Base-by-base conservation (phyloP, 805 yeast genomes). In the Jamesozyma piceae region DNA sequence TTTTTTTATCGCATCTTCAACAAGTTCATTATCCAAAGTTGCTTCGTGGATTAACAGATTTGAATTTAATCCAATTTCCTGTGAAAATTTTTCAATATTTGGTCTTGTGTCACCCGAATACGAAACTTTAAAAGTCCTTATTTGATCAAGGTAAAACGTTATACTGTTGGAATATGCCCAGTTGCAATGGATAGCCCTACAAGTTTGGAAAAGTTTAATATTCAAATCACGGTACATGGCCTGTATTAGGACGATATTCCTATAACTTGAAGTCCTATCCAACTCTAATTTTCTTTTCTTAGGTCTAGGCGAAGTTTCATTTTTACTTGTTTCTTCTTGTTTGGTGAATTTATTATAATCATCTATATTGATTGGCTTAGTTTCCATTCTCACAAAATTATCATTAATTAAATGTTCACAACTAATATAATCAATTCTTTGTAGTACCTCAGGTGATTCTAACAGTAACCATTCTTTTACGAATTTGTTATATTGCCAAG, bases 71-170 rank as follows among this genome's bases (percentile, higher is more conserved):
- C 96, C 97, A 41, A 85, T 73, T 2, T 65, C 69, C 2, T 66
- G 53, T 0, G 82, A 75, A 62, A 88, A 88, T 35, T 54, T 58
- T 38, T 59, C 64, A 3, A 65, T 55, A 49, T 78, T 80, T 0
- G 98, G 98, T 53, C 97, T 75, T 0, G 97, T 86, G 58, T 92
- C 99, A 11, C 98, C 98, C 2, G 96, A 87, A 58, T 85, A 92
- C 1, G 96, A 81, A 1, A 89, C 68, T 51, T 76, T 82, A 67
- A 87, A 87, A 15, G 60, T 63, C 8, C 49, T 45, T 6, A 49
- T 42, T 2, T 46, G 48, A 1, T 45, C 40, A 9, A 67, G 52
- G 8, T 60, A 62, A 42, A 82, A 73, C 2, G 71, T 57, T 10
- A 89, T 68, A 0, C 76, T 60, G 34, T 79, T 73, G 15, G 83